Conservation (phyloP, 1,139 yeast genomes). For the Lodderomyces jiufengensis region DNA sequence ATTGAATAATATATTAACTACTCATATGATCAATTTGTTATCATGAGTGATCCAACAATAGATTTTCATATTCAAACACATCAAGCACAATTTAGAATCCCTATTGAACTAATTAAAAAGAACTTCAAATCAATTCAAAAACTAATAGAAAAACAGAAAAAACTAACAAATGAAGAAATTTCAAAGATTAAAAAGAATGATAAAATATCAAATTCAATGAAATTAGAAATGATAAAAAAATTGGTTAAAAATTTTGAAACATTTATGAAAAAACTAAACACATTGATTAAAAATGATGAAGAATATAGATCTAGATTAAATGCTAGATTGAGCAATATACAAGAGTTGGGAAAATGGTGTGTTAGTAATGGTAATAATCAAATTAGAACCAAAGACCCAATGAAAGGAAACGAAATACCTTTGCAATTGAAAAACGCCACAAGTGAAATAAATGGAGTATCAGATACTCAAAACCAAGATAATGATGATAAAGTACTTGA, state of each 20-base stretch:
- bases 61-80: slow-evolving; percentile 42
- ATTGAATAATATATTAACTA: no score
- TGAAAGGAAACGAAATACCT: neutral
- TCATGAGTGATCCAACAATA: slow-evolving; percentile 39
- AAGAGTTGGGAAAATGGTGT: slow-evolving; percentile 25
- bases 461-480: neutral
- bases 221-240: slow-evolving; percentile 31
- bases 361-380: slow-evolving; percentile 6
- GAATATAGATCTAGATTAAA: slow-evolving; percentile 48
- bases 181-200: slow-evolving; percentile 30
- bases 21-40: no score
- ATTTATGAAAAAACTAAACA: slow-evolving; percentile 42
- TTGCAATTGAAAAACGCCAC: neutral
- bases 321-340: slow-evolving; percentile 42
- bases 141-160: slow-evolving; percentile 53
- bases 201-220: slow-evolving; percentile 20
- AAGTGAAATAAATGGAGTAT: neutral
- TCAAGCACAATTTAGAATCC: slow-evolving; percentile 57
- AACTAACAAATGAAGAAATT: slow-evolving; percentile 38
- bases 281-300: slow-evolving; percentile 43
- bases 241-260: slow-evolving; percentile 45
- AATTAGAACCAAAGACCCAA: neutral
- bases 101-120: slow-evolving; percentile 55
- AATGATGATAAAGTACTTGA: slow-evolving; percentile 23
- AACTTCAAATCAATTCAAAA: slow-evolving; percentile 57